These are phyloP conservation scores for Casuarina equisetifolia DNA, from an alignment of 306 rosid genomes.

Conservation along the genomic window DNA sequence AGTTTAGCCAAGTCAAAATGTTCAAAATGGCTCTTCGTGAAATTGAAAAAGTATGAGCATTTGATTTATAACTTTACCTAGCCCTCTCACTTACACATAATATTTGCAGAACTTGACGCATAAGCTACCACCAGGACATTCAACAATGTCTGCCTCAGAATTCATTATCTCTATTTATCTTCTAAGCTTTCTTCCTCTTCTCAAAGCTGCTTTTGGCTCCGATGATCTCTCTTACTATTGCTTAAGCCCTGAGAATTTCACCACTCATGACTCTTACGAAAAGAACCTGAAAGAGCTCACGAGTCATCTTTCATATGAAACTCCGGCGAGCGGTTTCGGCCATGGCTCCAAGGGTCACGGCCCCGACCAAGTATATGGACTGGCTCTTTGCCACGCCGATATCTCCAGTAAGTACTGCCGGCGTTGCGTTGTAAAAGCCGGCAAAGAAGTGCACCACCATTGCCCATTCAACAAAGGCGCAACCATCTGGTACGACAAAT, in stretches of 20 bases:
- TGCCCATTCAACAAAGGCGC: constrained; percentile 10
- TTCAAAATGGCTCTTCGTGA: too few relatives aligned
- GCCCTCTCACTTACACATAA: too few relatives aligned
- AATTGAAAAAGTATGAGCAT: too few relatives aligned
- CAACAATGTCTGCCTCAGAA: too few relatives aligned
- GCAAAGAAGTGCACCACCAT: neutral
- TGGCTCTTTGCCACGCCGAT: neutral
- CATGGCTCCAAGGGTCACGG: constrained; percentile 8
- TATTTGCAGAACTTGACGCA: too few relatives aligned
- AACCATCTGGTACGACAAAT: constrained; percentile 7
- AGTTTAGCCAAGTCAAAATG: too few relatives aligned
- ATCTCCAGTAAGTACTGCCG: constrained; percentile 1
- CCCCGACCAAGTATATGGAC: neutral
- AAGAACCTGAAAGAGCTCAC: constrained; percentile 16
- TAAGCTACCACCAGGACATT: too few relatives aligned
- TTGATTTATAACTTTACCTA: too few relatives aligned
- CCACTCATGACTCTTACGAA: constrained; percentile 2
- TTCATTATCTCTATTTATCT: too few relatives aligned
- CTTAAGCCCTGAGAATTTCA: neutral
- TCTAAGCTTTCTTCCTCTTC: too few relatives aligned
- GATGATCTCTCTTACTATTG: neutral
- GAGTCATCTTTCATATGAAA: neutral
- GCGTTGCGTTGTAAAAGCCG: neutral
- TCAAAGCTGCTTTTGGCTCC: too few relatives aligned
- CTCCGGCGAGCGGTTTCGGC: neutral